Evolutionary conservation across 2,329 filamentous ascomycete species (phyloP), one percentile per base, ranked within the genome.

Genomic region (Fusarium austroafricanum): DNA sequence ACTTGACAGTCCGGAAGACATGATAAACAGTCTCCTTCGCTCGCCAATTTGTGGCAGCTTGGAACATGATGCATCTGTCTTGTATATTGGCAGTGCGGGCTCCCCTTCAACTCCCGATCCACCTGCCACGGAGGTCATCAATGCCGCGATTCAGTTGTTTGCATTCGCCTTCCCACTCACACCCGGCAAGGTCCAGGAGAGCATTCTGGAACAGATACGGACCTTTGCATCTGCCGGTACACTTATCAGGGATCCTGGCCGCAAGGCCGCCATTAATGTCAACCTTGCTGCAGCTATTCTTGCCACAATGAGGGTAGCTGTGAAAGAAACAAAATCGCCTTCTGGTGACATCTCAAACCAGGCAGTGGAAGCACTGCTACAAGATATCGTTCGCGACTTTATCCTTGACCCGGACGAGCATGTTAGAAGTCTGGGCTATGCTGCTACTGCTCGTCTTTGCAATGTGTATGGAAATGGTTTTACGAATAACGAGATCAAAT

Each of bases 121-220:
- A 10, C 91, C 96, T 8, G 90, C 92, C 1, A 99, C 95, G 1
- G 94, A 97, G 75, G 94, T 97, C 26, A 92, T 98, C 63, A 97
- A 99, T 75, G 89, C 95, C 74, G 94, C 96, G 1, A 96, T 99
- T 56, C 91, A 96, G 65, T 83, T 98, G 0, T 99, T 99, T 76
- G 93, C 94, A 3, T 92, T 97, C 53, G 92, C 93, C 38, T 90
- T 99, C 58, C 94, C 96, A 4, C 83, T 97, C 11, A 96, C 97
- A 44, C 91, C 92, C 0, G 86, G 93, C 6, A 97, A 95, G 75
- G 92, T 99, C 4, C 96, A 99, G 75, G 96, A 99, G 78, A 97
- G 95, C 75, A 93, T 97, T 46, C 82, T 99, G 11, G 96, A 99
- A 78, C 96, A 99, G 76, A 90, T 98, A 46, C 91, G 92, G 17